Percentiles rank a stretch among this genome's conserved stretches.
phyloP scores from a whole-genome alignment of 1,284 basidiomycete species.

The Marasmius oreades region DNA sequence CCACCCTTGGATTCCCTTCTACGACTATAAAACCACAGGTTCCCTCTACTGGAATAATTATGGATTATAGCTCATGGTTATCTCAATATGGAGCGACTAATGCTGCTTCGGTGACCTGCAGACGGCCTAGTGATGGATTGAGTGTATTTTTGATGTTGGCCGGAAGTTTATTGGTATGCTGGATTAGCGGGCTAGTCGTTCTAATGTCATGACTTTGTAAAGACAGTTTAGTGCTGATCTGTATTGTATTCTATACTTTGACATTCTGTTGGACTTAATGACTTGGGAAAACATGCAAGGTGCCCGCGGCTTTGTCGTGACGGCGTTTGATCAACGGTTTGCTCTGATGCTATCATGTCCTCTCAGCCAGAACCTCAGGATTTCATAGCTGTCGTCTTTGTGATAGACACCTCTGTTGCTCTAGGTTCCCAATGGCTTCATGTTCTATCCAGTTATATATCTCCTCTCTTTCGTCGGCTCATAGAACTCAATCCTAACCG shows the following conservation, averaged over 20 bases:
- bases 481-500: not conserved
- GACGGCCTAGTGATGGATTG: not conserved
- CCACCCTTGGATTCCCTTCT: conserved; percentile 38
- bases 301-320: not conserved
- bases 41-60: conserved; percentile 46
- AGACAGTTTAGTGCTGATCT: not conserved
- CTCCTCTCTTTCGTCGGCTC: not conserved
- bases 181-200: not conserved
- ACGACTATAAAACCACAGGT: conserved; percentile 31
- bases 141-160: not conserved
- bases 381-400: not conserved
- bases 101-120: not conserved
- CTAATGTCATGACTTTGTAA: not conserved
- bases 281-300: not conserved
- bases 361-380: not conserved
- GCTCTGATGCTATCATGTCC: conserved; percentile 1
- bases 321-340: not conserved
- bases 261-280: not conserved
- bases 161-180: not conserved
- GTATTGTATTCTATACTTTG: not conserved
- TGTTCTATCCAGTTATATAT: not conserved
- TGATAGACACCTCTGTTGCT: not conserved
- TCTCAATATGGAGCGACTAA: conserved; percentile 38
- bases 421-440: not conserved
- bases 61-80: conserved; percentile 53